phyloP scores from a whole-genome alignment of 257 asterid species.

The Cinchona pubescens region DNA sequence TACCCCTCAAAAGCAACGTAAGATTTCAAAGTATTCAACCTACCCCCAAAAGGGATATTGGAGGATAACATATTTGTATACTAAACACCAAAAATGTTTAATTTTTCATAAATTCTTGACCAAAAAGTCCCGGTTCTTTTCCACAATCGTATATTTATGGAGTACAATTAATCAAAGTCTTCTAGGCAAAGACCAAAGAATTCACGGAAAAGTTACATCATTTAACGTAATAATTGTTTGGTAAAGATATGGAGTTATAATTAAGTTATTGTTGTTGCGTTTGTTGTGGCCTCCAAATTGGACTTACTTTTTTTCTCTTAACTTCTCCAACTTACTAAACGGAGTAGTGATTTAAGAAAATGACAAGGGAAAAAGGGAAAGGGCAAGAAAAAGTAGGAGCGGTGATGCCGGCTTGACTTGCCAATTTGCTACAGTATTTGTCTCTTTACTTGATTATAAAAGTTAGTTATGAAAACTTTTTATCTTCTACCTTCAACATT shows the following conservation, averaged over 20 bases:
- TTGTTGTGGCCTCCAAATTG: constrained; percentile 18
- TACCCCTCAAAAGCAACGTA: not conserved
- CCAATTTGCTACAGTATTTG: constrained; percentile 4
- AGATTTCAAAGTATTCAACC: not conserved
- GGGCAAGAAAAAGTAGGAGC: constrained; percentile 13
- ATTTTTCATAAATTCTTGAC: not conserved
- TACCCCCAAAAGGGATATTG: no score
- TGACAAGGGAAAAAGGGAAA: not conserved
- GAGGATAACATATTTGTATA: not conserved
- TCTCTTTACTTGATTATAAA: not conserved
- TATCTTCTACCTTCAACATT: not conserved
- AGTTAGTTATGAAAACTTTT: not conserved
- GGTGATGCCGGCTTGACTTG: constrained; percentile 26
- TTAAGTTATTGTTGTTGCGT: not conserved
- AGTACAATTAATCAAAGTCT: not conserved
- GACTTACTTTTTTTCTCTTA: constrained; percentile 17
- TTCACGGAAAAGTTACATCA: not conserved
- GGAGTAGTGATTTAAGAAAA: not conserved
- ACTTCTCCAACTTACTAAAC: constrained; percentile 13
- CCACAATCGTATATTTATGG: not conserved
- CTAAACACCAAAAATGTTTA: no score
- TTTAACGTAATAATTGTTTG: constrained; percentile 4
- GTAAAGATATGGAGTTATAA: constrained; percentile 1
- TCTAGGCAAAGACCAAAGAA: not conserved
- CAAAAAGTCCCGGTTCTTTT: not conserved